Evolutionary conservation across 495 filamentous ascomycete species (phyloP).

Genomic region (Melanomma pulvis-pyrius): DNA sequence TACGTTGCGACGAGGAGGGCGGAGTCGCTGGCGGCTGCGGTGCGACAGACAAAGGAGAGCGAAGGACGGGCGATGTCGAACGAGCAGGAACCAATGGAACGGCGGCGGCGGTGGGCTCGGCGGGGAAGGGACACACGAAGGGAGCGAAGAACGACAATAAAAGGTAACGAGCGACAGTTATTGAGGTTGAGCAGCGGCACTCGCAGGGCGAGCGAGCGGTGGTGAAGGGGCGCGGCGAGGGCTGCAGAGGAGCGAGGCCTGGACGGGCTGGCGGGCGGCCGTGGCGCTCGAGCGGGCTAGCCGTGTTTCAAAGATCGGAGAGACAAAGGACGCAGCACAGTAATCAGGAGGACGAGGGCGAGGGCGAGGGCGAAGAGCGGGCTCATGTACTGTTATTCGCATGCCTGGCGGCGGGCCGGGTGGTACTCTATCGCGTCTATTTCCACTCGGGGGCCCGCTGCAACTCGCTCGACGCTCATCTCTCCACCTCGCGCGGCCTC

Average conservation of each 20-base stretch:
- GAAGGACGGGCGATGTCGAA: conserved; percentile 6
- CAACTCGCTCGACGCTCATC: neutral
- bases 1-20: neutral
- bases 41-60: conserved; percentile 35
- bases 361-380: neutral
- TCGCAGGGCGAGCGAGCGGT: neutral
- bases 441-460: neutral
- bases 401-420: neutral
- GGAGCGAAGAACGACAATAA: conserved; percentile 2
- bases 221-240: conserved; percentile 1
- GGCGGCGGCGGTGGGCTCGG: neutral
- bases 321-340: neutral
- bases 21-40: conserved; percentile 9
- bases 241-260: conserved; percentile 3
- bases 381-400: neutral
- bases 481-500: conserved; percentile 2
- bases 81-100: conserved; percentile 11
- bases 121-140: conserved; percentile 8
- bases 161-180: conserved; percentile 40
- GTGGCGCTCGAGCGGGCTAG: conserved; percentile 19
- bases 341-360: neutral
- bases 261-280: conserved; percentile 1
- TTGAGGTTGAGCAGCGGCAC: conserved; percentile 23
- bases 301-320: conserved; percentile 20
- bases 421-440: conserved; percentile 2